Evolutionary conservation across 805 yeast species (phyloP).

Genomic region (Suhomyces vadensis): DNA sequence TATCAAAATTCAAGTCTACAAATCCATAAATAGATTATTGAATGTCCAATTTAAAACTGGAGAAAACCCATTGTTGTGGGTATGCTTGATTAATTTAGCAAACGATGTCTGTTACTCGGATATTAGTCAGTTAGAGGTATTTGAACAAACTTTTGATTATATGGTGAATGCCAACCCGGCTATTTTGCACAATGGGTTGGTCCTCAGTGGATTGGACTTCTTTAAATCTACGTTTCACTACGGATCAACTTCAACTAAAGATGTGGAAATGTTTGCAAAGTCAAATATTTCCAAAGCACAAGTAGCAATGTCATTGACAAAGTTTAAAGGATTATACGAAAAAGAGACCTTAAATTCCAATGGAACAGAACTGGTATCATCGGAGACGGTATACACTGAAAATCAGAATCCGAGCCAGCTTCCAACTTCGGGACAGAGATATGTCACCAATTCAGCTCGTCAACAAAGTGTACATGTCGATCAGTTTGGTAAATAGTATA

Average conservation of each 20-base stretch:
- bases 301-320: neutral
- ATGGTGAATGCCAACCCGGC: conserved; percentile 14
- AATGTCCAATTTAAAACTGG: conserved; percentile 9
- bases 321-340: neutral
- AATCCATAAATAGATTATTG: conserved; percentile 9
- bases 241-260: neutral
- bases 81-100: conserved; percentile 28
- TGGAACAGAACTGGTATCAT: too few species aligned
- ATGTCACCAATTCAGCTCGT: conserved; percentile 22
- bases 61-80: conserved; percentile 25
- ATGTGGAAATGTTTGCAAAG: neutral
- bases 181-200: conserved; percentile 18
- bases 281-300: neutral
- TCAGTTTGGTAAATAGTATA: conserved; percentile 16
- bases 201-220: conserved; percentile 25
- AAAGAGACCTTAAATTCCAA: neutral
- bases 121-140: conserved; percentile 19
- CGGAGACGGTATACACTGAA: too few species aligned
- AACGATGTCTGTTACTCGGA: conserved; percentile 34
- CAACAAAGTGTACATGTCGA: conserved; percentile 37
- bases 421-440: conserved; percentile 10
- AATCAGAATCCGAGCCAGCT: neutral
- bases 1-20: conserved; percentile 6
- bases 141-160: conserved; percentile 21
- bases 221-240: conserved; percentile 23